Base-by-base conservation (phyloP, 495 filamentous ascomycete species). In the Penicillium soppii region DNA sequence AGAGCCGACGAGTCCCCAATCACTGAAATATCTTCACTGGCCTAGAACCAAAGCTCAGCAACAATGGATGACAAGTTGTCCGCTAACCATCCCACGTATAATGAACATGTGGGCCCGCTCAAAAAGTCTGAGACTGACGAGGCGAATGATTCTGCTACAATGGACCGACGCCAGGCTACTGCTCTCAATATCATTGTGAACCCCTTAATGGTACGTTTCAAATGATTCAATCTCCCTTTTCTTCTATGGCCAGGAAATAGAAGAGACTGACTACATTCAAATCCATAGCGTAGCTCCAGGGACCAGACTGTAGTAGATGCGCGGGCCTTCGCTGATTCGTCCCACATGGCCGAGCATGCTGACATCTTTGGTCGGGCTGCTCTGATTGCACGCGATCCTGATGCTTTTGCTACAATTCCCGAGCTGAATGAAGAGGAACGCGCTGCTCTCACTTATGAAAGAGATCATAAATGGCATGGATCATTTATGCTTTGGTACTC, bases 311-410 rank as follows among this genome's bases (percentile, higher is more conserved):
- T 66, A n/a, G 17, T 40, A 25, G 67, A 78, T 56, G 74, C 73
- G 17, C 63, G 53, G 0, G 46, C 50, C 0, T 78, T 69, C 35
- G 74, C 74, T 47, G 65, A 75, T 30, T 35, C 49, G 27, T 45
- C 71, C 44, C 52, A 47, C n/a, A 66, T 78, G 67, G 19, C 62
- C 52, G 72, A 76, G 52, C 60, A 76, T 36, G 68, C 64, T 16
- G 68, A 61, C 2, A 54, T 78, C 1, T 74, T 78, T 54, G 70
- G 66, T 26, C 61, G 67, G 1, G 75, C 69, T 42, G 69, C 69
- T n/a, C 45, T 69, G 16, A 59, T 71, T 37, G 69, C 69, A 15
- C 68, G 68, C 9, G 58, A 62, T 23, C 60, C 63, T 1, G 20
- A 53, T 1, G 27, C 15, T 1, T 66, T 66, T 16, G 50, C 51